Base-by-base conservation (phyloP, 176 grass and related monocot genomes). In the Elymus sibiricus region DNA sequence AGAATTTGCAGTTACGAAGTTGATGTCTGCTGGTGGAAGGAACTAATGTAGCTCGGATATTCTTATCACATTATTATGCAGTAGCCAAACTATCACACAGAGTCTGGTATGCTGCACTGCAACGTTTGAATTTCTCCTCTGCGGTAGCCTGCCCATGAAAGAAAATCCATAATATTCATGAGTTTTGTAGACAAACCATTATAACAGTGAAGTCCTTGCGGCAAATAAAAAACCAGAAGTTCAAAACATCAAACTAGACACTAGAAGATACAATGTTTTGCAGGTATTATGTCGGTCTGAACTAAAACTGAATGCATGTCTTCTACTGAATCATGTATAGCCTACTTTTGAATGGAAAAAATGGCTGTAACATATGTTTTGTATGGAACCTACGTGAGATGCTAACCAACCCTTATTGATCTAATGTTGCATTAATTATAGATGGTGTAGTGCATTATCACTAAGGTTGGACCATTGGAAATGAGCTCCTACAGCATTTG, bases 81-180 rank as follows among this genome's bases (percentile, higher is more conserved):
- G 83, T 46, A 47, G 77, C 40, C 17, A 95, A 85, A 75, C 65
- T 92, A 84, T 95, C 86, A 35, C 96, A 95, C 60, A 98, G 75
- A 22, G 90, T 94, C 88, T 94, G 87, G 72, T 98, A 98, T 66
- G 96, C 96, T 81, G 96, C 82, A 76, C 93, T 85, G 82, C 96
- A 98, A 74, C 91, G 78, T 84, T 98, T 98, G 84, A 98, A 98
- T 91, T 88, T 98, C 86, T 98, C 96, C 76, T 92, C 93, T 49
- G 96, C 96, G 70, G 76, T 89, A 74, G 77, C 83, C 96, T 98
- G 88, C 74, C 46, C 80, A 85, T 67, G 39, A 55, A 69, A 84
- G 34, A 83, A 77, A 39, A 59, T 77, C 6, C 17, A 27, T 13
- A 77, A 65, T 74, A 72, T 60, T 66, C 28, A 55, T 29, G 73